Percentiles rank a stretch among this genome's conserved stretches.
Evolutionary conservation across 352 stramenopile genomes (phyloP).

Genomic region (Globisporangium nagaii): DNA sequence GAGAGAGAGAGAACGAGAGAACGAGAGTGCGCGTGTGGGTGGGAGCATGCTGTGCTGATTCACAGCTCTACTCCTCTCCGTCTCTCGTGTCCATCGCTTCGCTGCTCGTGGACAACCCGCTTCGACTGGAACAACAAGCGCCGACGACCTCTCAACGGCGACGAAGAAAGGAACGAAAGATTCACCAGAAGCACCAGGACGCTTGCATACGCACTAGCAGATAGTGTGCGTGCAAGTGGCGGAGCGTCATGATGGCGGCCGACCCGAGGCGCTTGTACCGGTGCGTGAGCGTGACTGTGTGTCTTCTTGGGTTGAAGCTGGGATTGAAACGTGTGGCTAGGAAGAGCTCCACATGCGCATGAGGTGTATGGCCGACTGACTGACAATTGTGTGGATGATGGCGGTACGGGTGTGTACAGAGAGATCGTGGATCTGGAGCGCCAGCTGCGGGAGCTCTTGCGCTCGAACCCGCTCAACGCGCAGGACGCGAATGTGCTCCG

Average conservation of each 20-base stretch:
- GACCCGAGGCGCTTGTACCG: slow-evolving; percentile 33
- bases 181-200: not conserved
- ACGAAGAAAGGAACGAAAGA: too few species aligned
- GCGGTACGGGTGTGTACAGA: slow-evolving; percentile 18
- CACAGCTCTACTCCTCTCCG: not conserved
- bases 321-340: not conserved
- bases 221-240: not conserved
- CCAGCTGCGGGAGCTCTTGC: slow-evolving; percentile 66
- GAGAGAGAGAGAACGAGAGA: not conserved
- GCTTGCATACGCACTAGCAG: too few species aligned
- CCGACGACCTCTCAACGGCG: not conserved
- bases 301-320: slow-evolving; percentile 2
- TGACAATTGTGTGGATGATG: not conserved
- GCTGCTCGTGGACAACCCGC: not conserved
- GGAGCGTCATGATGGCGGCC: slow-evolving; percentile 2
- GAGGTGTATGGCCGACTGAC: not conserved
- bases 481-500: slow-evolving; percentile 59
- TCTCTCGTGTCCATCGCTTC: not conserved
- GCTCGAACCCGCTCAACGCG: slow-evolving; percentile 52
- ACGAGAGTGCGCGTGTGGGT: not conserved
- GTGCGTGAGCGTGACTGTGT: slow-evolving; percentile 12
- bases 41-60: slow-evolving; percentile 13
- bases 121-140: not conserved
- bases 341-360: not conserved
- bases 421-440: slow-evolving; percentile 71